A percentile compares a stretch with the other conserved stretches of the same genome.
These are phyloP conservation scores for Neonectria faginata DNA, from an alignment of 2,329 filamentous ascomycete genomes.

Conservation along the genomic window DNA sequence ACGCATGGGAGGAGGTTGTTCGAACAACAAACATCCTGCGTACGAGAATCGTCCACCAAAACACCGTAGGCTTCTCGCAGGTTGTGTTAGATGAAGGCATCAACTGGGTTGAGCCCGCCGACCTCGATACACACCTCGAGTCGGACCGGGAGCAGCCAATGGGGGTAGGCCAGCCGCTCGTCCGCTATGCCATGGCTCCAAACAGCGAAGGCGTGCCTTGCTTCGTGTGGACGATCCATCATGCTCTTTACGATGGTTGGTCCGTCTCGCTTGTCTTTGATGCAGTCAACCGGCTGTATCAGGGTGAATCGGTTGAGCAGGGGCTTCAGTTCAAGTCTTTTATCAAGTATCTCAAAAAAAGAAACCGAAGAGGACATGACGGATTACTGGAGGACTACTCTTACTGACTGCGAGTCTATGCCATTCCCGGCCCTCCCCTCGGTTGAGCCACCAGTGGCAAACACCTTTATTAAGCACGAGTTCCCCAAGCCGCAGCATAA, in stretches of 20 bases:
- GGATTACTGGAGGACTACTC: conserved; percentile 14
- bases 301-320: not conserved
- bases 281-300: conserved; percentile 20
- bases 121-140: conserved; percentile 52
- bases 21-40: conserved; percentile 51
- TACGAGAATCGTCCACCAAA: conserved; percentile 59
- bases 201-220: not conserved
- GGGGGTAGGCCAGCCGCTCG: conserved; percentile 54
- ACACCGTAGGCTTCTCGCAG: conserved; percentile 56
- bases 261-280: conserved; percentile 28
- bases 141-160: conserved; percentile 51
- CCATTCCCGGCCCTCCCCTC: conserved; percentile 24
- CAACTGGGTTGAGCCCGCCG: conserved; percentile 39
- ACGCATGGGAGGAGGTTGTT: conserved; percentile 30
- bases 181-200: conserved; percentile 54
- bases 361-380: not conserved
- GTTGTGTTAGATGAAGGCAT: conserved; percentile 55
- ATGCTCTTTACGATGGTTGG: conserved; percentile 47
- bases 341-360: not conserved
- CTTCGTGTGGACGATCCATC: conserved; percentile 44
- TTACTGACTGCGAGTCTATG: conserved; percentile 2
- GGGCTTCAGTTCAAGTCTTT: conserved; percentile 2
- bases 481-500: not conserved
- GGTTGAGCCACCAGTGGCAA: conserved; percentile 2
- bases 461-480: conserved; percentile 3